Conservation (phyloP, 768 basidiomycete species). For the Calocera viscosa region DNA sequence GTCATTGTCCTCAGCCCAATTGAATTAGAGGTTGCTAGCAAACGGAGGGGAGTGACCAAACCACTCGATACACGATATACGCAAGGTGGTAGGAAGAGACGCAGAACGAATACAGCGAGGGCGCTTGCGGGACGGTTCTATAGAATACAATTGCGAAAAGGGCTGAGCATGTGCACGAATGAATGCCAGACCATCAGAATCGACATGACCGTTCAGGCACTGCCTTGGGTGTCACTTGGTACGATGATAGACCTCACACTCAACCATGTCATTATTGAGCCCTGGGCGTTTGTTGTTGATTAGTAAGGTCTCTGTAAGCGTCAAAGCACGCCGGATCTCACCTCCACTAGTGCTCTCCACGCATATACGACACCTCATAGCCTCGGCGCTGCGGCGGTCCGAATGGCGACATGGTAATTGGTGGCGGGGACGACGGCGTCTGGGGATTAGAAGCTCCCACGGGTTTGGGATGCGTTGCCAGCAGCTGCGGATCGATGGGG, state of each 20-base stretch:
- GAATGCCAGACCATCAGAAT: background rate
- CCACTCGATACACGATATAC: conserved; percentile 2
- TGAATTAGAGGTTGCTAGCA: background rate
- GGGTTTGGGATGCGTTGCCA: background rate
- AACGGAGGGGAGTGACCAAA: conserved; percentile 6
- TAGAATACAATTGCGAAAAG: background rate
- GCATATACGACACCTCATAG: conserved; percentile 1
- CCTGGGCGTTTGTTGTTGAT: background rate
- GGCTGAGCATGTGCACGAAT: background rate
- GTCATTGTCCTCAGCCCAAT: conserved; percentile 1
- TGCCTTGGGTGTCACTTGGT: background rate
- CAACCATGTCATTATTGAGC: background rate
- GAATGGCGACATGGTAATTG: background rate
- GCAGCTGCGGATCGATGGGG: background rate
- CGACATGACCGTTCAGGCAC: background rate
- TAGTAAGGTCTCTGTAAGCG: background rate
- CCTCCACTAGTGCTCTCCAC: background rate
- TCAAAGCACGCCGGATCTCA: background rate
- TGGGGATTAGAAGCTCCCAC: background rate
- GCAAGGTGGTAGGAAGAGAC: background rate
- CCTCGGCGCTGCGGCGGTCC: conserved; percentile 2
- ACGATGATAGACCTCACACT: conserved; percentile 1
- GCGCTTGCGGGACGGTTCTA: conserved; percentile 3
- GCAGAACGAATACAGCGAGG: background rate
- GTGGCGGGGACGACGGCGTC: background rate